These are phyloP conservation scores for Trametes pubescens DNA, from an alignment of 1,284 basidiomycete species.

Conservation along the genomic window DNA sequence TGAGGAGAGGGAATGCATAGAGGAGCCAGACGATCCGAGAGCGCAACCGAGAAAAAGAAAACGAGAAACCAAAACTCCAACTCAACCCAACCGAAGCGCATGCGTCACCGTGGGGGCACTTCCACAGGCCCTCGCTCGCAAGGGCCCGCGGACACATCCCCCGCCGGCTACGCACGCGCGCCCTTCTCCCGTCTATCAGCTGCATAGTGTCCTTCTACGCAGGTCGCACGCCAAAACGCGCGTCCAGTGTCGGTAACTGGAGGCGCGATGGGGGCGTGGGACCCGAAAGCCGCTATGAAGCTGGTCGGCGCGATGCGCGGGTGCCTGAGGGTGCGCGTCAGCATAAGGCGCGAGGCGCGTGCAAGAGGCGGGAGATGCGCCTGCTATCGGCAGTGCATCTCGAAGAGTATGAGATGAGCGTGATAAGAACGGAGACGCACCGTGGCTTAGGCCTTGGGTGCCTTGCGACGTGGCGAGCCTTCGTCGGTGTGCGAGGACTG, in stretches of 20 bases:
- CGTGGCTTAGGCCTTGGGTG: background rate
- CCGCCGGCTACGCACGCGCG: conserved; percentile 20
- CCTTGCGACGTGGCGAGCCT: conserved; percentile 22
- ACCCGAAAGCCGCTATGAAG: conserved; percentile 21
- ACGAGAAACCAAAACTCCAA: background rate
- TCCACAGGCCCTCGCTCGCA: conserved; percentile 17
- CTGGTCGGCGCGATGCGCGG: conserved; percentile 17
- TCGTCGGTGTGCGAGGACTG: conserved; percentile 19
- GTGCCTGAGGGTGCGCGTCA: conserved; percentile 3
- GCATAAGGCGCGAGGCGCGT: background rate
- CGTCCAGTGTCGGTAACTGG: conserved; percentile 11
- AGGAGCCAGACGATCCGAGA: too few relatives aligned
- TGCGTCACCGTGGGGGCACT: conserved; percentile 18
- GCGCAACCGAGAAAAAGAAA: background rate
- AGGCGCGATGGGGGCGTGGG: conserved; percentile 12
- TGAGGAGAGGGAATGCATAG: too few relatives aligned
- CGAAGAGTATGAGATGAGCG: background rate
- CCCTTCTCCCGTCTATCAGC: conserved; percentile 17
- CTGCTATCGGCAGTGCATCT: background rate
- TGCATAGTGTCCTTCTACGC: conserved; percentile 19
- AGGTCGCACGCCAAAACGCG: conserved; percentile 19
- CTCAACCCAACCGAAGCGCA: conserved; percentile 9
- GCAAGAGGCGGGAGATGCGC: too few relatives aligned
- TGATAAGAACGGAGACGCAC: conserved; percentile 4
- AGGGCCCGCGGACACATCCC: conserved; percentile 8